Evolutionary conservation across 202 grass and related monocot species (phyloP).

Genomic region (Elaeis oleifera): DNA sequence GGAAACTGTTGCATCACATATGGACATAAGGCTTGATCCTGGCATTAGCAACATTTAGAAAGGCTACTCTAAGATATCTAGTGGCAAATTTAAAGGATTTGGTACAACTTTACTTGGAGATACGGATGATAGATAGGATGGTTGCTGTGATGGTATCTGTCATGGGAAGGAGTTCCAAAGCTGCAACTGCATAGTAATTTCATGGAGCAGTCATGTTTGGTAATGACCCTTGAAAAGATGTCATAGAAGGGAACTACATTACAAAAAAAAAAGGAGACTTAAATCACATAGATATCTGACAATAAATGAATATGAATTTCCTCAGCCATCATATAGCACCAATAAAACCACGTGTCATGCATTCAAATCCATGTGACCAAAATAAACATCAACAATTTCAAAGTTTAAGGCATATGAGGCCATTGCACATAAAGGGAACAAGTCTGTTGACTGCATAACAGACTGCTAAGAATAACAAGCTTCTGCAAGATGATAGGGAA

Average conservation of each 20-base stretch:
- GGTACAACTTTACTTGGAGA: conserved; percentile 54
- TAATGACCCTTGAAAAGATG: conserved; percentile 40
- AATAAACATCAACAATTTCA: no score
- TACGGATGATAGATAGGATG: conserved; percentile 40
- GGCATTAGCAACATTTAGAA: conserved; percentile 23
- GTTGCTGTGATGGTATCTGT: conserved; percentile 41
- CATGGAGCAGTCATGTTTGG: conserved; percentile 27
- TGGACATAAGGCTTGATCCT: conserved; percentile 48
- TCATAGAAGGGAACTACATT: conserved; percentile 29
- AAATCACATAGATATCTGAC: not conserved
- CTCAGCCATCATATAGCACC: no score
- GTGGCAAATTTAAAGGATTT: conserved; percentile 2
- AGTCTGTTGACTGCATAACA: no score
- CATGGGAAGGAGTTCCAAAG: conserved; percentile 38
- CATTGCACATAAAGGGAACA: no score
- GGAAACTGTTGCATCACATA: conserved; percentile 49
- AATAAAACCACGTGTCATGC: no score
- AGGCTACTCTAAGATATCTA: not conserved
- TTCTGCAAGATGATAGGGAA: no score
- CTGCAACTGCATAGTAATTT: conserved; percentile 43
- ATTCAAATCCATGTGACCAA: no score
- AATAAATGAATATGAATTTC: no score
- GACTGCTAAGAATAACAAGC: no score
- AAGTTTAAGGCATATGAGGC: no score
- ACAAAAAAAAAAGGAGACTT: conserved; percentile 16